These are phyloP conservation scores for Mortierella sp. DNA, from an alignment of 371 early-diverging fungal species.

Conservation along the genomic window DNA sequence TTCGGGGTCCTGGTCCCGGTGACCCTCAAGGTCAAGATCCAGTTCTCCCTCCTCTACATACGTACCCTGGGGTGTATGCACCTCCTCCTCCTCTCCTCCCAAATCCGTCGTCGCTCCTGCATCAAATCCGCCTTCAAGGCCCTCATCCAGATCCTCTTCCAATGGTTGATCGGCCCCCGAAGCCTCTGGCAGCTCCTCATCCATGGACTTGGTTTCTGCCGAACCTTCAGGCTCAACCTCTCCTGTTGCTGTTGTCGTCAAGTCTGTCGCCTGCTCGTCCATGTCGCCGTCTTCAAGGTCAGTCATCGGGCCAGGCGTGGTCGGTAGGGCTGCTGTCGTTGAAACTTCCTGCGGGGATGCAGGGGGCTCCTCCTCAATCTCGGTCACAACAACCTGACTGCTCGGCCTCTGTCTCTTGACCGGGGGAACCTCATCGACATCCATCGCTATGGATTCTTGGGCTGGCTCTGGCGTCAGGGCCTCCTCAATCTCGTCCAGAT, in stretches of 20 bases:
- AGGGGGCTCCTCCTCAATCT: conserved; percentile 27
- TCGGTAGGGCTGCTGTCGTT: conserved; percentile 20
- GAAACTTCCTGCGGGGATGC: conserved; percentile 5
- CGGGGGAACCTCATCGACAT: conserved; percentile 51
- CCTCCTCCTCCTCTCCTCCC: conserved; percentile 28
- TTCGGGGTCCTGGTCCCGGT: conserved; percentile 39
- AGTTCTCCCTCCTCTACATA: conserved; percentile 38
- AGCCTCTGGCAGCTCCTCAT: conserved; percentile 11
- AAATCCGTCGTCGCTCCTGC: conserved; percentile 29
- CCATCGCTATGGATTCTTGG: conserved; percentile 35
- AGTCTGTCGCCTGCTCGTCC: conserved; percentile 23
- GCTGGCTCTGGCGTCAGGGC: conserved; percentile 21
- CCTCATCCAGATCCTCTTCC: conserved; percentile 43
- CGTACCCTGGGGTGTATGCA: conserved; percentile 32
- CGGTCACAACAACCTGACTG: conserved; percentile 37
- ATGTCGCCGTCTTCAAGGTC: conserved; percentile 47
- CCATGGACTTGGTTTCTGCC: conserved; percentile 16
- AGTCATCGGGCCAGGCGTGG: conserved; percentile 24
- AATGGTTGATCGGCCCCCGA: conserved; percentile 18
- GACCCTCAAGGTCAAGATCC: conserved; percentile 39
- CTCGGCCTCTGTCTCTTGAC: conserved; percentile 47
- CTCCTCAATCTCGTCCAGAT: conserved; percentile 46
- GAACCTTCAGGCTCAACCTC: conserved; percentile 1
- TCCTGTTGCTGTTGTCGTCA: conserved; percentile 6
- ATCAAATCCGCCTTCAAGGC: conserved; percentile 23